Base-by-base conservation (phyloP, 768 basidiomycete species). In the Mycena rosella region DNA sequence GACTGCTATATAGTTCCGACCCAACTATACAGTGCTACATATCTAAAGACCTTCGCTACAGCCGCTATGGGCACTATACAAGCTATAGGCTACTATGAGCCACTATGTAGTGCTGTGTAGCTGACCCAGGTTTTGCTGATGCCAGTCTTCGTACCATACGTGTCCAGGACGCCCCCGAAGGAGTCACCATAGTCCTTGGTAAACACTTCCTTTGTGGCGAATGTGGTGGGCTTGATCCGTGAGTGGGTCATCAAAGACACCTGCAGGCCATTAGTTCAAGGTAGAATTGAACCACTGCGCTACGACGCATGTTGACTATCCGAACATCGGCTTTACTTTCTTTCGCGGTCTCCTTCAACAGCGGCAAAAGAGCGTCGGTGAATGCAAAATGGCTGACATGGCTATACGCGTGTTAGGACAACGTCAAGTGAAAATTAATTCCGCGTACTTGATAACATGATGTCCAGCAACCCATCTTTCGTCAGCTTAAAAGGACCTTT, bases 251-350 rank as follows among this genome's bases (percentile, higher is more conserved):
- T 53, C 17, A 72, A 74, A 1, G 69, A n/a, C 20, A 74, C 58
- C 73, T 74, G 38, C 7, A 32, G 13, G 4, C 6, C 10, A 47
- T 15, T 13, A n/a, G 26, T 27, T 5, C 26, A 24, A 29, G 10
- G 65, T 15, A 14, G 15, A n/a, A 13, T 32, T 26, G 14, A 5
- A 22, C 4, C 9, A n/a, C 13, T 18, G 17, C 17, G 24, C 5
- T 20, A 14, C 9, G 15, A 27, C 48, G 48, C 53, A 88, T 87
- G 48, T 82, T 80, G 1, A 89, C 81, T 14, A 89, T 75, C 22
- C 88, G 83, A 36, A 88, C 88, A 58, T 89, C 88, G 3, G 84
- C 76, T 10, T 74, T 77, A 1, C 81, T 74, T 48, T 80, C 73
- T 14, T 78, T 66, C 0, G 85, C 82, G 0, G 88, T 88, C 49